These are phyloP conservation scores for Nelumbo lutea DNA, from an alignment of 164 flowering plant species.

Conservation along the genomic window DNA sequence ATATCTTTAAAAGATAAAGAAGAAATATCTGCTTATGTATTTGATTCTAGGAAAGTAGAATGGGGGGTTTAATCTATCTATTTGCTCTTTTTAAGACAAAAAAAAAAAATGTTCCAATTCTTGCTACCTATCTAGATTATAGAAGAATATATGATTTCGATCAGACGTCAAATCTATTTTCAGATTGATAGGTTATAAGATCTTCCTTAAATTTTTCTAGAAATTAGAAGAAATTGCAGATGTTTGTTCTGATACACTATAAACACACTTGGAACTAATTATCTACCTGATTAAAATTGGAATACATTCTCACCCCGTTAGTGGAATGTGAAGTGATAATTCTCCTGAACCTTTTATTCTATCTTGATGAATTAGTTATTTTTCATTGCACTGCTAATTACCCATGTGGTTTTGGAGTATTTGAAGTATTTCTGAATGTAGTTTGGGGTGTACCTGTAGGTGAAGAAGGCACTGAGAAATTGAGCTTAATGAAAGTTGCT, in stretches of 20 bases:
- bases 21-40: not conserved
- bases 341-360: not conserved
- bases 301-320: not conserved
- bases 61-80: too few relatives aligned
- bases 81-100: too few relatives aligned
- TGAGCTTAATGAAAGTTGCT: slow-evolving; percentile 57
- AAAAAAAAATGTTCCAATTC: too few relatives aligned
- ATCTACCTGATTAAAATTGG: not conserved
- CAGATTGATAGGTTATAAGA: too few relatives aligned
- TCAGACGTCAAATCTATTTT: too few relatives aligned
- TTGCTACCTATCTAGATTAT: too few relatives aligned
- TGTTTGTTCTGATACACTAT: not conserved
- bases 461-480: slow-evolving; percentile 35
- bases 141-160: too few relatives aligned
- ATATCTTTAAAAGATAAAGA: not conserved
- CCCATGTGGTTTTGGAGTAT: not conserved
- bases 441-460: slow-evolving; percentile 17
- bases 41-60: not conserved
- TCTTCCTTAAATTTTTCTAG: not conserved
- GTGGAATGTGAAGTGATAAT: not conserved
- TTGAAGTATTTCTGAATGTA: slow-evolving; percentile 11
- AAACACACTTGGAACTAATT: not conserved
- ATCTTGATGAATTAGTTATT: not conserved
- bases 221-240: not conserved
- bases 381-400: not conserved